These are phyloP conservation scores for Jatropha multifida DNA, from an alignment of 441 rosid species.

Conservation along the genomic window DNA sequence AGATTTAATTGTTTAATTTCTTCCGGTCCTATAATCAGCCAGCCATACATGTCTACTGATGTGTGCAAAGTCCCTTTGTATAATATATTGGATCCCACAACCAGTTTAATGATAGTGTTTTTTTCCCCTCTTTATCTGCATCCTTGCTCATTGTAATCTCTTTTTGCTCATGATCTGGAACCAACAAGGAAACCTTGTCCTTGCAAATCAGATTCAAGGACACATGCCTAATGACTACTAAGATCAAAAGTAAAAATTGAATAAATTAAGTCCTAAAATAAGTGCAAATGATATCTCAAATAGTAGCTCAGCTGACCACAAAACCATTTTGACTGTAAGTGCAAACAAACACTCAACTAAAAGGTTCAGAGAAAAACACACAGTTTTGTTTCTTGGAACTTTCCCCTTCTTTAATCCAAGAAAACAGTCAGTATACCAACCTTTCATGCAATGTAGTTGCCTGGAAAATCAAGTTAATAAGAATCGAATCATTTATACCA, in stretches of 20 bases:
- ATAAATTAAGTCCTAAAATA: not conserved
- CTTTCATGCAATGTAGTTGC: constrained; percentile 5
- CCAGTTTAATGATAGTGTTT: not conserved
- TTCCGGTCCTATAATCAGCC: not conserved
- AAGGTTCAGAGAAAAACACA: not conserved
- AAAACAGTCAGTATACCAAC: constrained; percentile 1
- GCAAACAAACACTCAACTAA: not conserved
- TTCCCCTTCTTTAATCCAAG: constrained; percentile 9
- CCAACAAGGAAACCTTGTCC: not conserved
- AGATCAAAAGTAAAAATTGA: not conserved
- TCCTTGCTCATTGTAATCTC: not conserved
- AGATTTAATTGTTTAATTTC: not conserved
- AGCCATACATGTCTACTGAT: not conserved
- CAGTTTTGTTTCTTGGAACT: not conserved
- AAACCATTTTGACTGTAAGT: not conserved
- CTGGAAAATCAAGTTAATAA: not conserved
- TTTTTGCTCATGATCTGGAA: not conserved
- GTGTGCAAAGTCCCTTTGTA: not conserved
- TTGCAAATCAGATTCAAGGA: constrained; percentile 5
- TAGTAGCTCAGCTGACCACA: not conserved
- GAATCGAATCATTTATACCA: constrained; percentile 12
- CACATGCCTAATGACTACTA: not conserved
- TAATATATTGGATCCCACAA: not conserved
- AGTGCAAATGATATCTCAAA: not conserved
- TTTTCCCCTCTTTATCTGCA: not conserved